Evolutionary conservation across 2,329 filamentous ascomycete species (phyloP), one percentile per base, ranked within the genome.

Genomic region (Exophiala oligosperma): DNA sequence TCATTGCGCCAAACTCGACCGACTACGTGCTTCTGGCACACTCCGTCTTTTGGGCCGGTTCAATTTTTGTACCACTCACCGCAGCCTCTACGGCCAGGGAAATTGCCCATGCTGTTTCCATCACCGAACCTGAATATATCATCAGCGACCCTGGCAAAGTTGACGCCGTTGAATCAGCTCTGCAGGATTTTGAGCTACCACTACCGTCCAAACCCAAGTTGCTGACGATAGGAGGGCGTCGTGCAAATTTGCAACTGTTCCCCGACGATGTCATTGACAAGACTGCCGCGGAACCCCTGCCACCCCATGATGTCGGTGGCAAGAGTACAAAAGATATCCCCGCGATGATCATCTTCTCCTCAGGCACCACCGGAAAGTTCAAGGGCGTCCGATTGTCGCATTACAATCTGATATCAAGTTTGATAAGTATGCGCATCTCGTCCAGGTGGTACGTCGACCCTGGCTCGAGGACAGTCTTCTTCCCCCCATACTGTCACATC

Each of bases 281-380:
- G 23, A 29, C 26, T 14, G 7, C 51, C 1, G 38, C 56, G 24
- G 55, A 67, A 49, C 62, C 17, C 23, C 59, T 69, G 3, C 57
- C 64, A 4, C 60, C 66, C 2, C 66, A 62, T 51, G 62, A 66
- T 43, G 63, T 69, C 4, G 40, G 56, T 12, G 63, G 64, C 0
- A 63, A 51, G 52, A 62, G 49, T 44, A 54, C 65, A 21, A 65
- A 64, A 50, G 60, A 65, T 26, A 32, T 54, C 9, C 55, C 59
- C 2, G 54, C 46, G 8, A 49, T 58, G 44, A 61, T 71, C 6
- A 66, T 71, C 2, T 72, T 70, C 47, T 70, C 68, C 1, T 71
- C 69, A 11, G 70, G 69, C 3, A 3, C 79, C 79, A 0, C 75
- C 78, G 0, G 78, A 81, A 60, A 57, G 1, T 67, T 69, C 1